Evolutionary conservation across 129 eudicot genomes (phyloP).

Genomic region (Flaveria linearis): DNA sequence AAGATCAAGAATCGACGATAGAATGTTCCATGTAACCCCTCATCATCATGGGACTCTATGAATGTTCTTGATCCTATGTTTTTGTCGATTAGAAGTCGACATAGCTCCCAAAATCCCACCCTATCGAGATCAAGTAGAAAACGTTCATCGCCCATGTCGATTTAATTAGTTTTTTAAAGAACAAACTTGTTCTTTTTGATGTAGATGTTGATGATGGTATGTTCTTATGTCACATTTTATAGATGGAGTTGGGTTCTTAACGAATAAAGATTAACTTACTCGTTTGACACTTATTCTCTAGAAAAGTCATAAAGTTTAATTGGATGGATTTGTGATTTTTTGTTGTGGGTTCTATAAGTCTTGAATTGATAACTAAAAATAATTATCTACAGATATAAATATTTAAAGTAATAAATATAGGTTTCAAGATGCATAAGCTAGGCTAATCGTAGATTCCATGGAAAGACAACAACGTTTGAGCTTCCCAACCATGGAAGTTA

Average conservation of each 20-base stretch:
- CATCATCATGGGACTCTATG: constrained; percentile 21
- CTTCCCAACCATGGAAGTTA: no score
- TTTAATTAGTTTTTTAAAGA: not conserved
- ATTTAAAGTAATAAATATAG: no score
- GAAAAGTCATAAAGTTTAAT: not conserved
- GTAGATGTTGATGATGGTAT: not conserved
- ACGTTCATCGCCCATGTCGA: not conserved
- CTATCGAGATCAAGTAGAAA: constrained; percentile 17
- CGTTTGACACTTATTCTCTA: constrained; percentile 4
- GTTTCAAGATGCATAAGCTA: no score
- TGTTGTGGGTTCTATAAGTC: no score
- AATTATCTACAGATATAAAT: no score
- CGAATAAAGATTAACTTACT: constrained; percentile 4
- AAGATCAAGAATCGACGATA: constrained; percentile 20
- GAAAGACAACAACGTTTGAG: no score
- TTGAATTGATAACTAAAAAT: no score
- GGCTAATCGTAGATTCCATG: no score
- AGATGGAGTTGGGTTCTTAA: not conserved
- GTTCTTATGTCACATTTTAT: not conserved
- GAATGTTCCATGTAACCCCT: constrained; percentile 17
- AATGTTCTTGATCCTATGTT: constrained; percentile 26
- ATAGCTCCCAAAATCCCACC: constrained; percentile 19
- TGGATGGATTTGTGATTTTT: no score
- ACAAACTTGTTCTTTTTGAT: not conserved
- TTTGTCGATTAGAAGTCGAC: constrained; percentile 11